Evolutionary conservation across 2,329 filamentous ascomycete genomes (phyloP).

Genomic region (Orbilia oligospora): DNA sequence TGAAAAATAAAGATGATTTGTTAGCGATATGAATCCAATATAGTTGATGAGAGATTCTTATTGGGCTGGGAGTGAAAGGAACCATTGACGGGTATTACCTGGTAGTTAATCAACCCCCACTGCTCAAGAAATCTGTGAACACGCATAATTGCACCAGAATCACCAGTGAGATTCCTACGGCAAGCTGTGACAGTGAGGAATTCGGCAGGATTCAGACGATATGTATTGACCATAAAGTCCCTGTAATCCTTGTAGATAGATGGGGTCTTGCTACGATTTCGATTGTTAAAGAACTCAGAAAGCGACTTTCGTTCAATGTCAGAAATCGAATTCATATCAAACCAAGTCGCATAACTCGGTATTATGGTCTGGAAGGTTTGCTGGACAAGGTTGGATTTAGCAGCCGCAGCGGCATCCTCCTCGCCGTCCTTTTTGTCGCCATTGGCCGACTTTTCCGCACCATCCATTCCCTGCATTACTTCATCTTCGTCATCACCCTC

Average conservation of each 20-base stretch:
- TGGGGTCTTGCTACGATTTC: constrained; percentile 97
- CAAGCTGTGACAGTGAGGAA: constrained; percentile 98
- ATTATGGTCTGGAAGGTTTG: constrained; percentile 97
- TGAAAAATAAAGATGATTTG: constrained; percentile 67
- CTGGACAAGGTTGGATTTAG: constrained; percentile 89
- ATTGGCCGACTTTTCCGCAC: constrained; percentile 70
- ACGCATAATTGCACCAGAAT: constrained; percentile 99
- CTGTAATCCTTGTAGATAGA: constrained; percentile 98
- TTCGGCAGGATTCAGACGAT: constrained; percentile 93
- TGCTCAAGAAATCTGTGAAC: constrained; percentile 98
- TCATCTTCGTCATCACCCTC: constrained; percentile 63
- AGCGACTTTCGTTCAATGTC: constrained; percentile 93
- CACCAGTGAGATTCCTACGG: constrained; percentile 91
- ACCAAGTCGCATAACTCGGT: constrained; percentile 98
- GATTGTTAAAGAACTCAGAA: constrained; percentile 97
- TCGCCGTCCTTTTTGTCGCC: constrained; percentile 68
- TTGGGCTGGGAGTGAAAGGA: background rate
- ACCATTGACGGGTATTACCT: constrained; percentile 73
- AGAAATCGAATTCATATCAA: constrained; percentile 95
- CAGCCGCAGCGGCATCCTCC: constrained; percentile 75
- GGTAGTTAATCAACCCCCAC: constrained; percentile 99
- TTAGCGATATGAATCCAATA: constrained; percentile 61
- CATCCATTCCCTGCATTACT: constrained; percentile 68
- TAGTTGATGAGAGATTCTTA: background rate
- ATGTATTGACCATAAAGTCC: constrained; percentile 99